Evolutionary conservation across 768 basidiomycete genomes (phyloP), one percentile per base, ranked within the genome.

Genomic region (Suillus discolor): DNA sequence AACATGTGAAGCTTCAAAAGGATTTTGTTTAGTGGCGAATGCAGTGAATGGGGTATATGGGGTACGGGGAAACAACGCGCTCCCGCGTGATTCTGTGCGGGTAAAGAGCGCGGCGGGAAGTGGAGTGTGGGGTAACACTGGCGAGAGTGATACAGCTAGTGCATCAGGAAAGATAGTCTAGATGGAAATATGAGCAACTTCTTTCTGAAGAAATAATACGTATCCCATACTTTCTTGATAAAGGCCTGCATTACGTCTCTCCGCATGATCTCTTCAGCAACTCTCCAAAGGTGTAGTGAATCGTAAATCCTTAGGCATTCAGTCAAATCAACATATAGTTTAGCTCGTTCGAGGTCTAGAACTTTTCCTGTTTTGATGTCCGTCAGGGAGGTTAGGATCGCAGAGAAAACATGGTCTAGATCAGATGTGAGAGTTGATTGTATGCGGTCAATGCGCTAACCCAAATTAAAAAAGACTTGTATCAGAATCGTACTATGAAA

Each of bases 241-340:
- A 96, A 96, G 16, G 83, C 84, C 2, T 87, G 86, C 42, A 95
- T 84, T 44, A 97, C 80, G 53, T 90, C 87, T 61, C 80, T 81
- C 63, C 90, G 82, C 61, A 98, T 78, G 20, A 97, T 88, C 66
- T 95, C 92, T 78, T 97, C 96, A 2, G 96, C 97, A 68, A 93
- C 89, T 70, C 87, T 80, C 92, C 93, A 95, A 9, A 94, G 85
- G 15, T 88, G 85, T 60, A 99, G 79, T 8, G 84, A 76, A 69
- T 95, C 92, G 71, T 96, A 96, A 4, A 91, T 91, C 53, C 86
- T 79, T 53, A 96, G 77, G 72, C 93, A 93, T 70, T 96, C 93
- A 1, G 85, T 87, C 62, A 95, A 74, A 69, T 95, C 94, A 18
- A 84, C 77, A 38, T 85, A 77, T 68, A 82, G 79, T 68, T 89